Conservation (phyloP, 2,329 filamentous ascomycete genomes). For the Aspergillus neoniger region DNA sequence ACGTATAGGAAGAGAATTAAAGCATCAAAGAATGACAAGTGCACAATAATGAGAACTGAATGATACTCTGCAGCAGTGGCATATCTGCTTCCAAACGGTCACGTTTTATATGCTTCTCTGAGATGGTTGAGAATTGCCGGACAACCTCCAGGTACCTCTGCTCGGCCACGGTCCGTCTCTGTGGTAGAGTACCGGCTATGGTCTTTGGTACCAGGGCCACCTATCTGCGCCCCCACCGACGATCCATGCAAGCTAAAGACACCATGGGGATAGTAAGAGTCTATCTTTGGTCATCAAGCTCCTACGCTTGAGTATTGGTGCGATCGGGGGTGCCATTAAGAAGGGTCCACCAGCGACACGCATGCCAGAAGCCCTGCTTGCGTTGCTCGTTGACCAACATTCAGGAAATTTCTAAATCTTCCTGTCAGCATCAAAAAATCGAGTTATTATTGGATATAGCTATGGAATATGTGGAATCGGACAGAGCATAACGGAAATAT, state of each 20-base stretch:
- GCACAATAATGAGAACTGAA: background rate
- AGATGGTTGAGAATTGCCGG: no score
- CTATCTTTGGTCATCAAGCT: background rate
- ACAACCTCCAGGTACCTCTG: no score
- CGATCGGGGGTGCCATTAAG: background rate
- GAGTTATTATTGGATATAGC: no score
- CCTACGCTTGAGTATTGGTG: background rate
- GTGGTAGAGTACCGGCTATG: background rate
- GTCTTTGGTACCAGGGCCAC: background rate
- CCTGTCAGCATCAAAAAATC: no score
- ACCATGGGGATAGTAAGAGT: background rate
- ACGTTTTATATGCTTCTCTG: background rate
- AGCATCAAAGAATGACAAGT: background rate
- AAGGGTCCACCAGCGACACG: background rate
- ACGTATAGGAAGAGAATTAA: background rate
- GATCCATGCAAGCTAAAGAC: background rate
- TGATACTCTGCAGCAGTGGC: no score
- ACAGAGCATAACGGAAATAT: no score
- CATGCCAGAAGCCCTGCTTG: background rate
- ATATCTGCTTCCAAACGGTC: no score
- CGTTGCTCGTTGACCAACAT: background rate
- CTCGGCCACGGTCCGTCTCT: background rate
- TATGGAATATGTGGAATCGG: no score
- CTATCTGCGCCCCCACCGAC: background rate
- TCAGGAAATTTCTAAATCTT: no score